phyloP scores from a whole-genome alignment of 106 monocot genomes.

The Dendrobium catenatum region DNA sequence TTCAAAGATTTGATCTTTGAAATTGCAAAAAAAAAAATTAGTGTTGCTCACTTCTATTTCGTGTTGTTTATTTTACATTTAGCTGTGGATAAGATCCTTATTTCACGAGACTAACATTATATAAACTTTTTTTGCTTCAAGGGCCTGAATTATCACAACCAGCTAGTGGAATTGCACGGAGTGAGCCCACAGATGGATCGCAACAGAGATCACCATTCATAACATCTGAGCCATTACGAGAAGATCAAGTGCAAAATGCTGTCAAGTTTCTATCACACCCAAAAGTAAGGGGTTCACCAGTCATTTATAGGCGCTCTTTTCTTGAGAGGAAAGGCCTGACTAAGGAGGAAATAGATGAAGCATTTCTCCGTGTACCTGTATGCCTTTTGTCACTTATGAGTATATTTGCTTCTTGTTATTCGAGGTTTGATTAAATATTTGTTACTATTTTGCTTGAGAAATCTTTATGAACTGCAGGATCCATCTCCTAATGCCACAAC shows the following conservation, averaged over 20 bases:
- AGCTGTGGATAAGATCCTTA: neutral
- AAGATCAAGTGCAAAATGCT: constrained; percentile 97
- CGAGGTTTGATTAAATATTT: neutral
- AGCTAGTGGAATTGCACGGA: constrained; percentile 11
- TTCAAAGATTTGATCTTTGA: no score
- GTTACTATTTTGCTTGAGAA: neutral
- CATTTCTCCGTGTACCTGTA: constrained; percentile 96
- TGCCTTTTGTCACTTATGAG: constrained; percentile 14
- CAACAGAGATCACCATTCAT: constrained; percentile 30
- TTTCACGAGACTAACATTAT: neutral
- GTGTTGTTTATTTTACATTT: neutral
- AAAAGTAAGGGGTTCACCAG: constrained; percentile 80
- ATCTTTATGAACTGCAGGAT: constrained; percentile 48
- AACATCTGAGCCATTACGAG: constrained; percentile 56
- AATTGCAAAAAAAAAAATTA: no score
- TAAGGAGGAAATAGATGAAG: constrained; percentile 97
- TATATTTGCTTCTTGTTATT: neutral
- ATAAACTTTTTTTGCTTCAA: neutral
- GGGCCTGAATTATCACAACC: constrained; percentile 17
- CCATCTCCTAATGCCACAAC: constrained; percentile 57
- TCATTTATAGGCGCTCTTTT: constrained; percentile 82
- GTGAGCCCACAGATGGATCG: constrained; percentile 27
- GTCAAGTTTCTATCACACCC: constrained; percentile 94
- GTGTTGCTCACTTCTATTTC: neutral
- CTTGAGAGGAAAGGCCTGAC: constrained; percentile 93